Percentiles rank a stretch among this genome's conserved stretches.
Evolutionary conservation across 75 land plant genomes (phyloP).

Genomic region (Isoetes taiwanensis): DNA sequence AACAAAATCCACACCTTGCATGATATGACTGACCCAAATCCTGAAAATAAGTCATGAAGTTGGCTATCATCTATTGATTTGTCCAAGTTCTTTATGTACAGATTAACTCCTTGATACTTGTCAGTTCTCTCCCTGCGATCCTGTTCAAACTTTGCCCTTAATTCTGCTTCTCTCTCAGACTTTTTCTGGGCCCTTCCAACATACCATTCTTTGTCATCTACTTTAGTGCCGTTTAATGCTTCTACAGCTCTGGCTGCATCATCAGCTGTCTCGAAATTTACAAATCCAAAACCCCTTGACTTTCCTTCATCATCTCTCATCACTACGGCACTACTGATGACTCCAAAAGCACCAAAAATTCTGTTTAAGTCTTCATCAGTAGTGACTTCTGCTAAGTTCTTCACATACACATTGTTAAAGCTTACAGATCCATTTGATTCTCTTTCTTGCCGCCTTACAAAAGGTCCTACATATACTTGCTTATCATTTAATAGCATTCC

Average conservation of each 20-base stretch:
- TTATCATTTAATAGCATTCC: background rate
- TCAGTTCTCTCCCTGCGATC: constrained; percentile 44
- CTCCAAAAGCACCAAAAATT: constrained; percentile 41
- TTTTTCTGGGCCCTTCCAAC: constrained; percentile 90
- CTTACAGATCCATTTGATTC: constrained; percentile 20
- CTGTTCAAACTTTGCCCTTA: constrained; percentile 55
- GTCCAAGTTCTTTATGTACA: constrained; percentile 76
- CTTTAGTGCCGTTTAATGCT: constrained; percentile 20
- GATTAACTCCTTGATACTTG: constrained; percentile 58
- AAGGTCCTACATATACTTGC: background rate
- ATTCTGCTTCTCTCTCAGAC: constrained; percentile 66
- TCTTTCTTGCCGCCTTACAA: constrained; percentile 1
- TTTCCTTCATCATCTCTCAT: constrained; percentile 60
- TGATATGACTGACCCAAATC: constrained; percentile 71
- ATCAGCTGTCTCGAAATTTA: constrained; percentile 52
- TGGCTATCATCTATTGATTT: constrained; percentile 64
- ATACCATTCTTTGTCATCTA: constrained; percentile 68
- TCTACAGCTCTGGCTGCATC: constrained; percentile 54
- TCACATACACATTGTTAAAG: constrained; percentile 49
- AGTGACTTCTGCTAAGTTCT: constrained; percentile 30
- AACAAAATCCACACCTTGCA: constrained; percentile 54
- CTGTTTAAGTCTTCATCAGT: constrained; percentile 47
- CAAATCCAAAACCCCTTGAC: constrained; percentile 61
- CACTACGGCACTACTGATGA: constrained; percentile 52
- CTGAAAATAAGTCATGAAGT: constrained; percentile 57